A percentile compares a stretch with the other conserved stretches of the same genome.
These are phyloP conservation scores for Neurospora intermedia DNA, from an alignment of 495 filamentous ascomycete species.

Conservation along the genomic window DNA sequence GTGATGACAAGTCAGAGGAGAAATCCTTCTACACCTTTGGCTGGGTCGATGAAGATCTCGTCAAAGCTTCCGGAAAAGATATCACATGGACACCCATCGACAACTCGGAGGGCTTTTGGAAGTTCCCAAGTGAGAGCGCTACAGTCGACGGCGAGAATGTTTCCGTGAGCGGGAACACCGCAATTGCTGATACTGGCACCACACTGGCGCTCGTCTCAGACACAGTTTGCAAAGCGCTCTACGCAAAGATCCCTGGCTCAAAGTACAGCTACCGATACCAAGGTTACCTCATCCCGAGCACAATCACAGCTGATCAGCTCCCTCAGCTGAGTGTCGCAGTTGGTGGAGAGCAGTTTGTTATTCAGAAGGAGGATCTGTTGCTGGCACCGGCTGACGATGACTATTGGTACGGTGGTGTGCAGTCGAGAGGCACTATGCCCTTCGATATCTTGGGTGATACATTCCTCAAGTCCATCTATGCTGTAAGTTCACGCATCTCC, in stretches of 20 bases:
- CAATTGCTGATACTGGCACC: conserved; percentile 73
- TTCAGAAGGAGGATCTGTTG: conserved; percentile 63
- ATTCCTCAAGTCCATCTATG: conserved; percentile 68
- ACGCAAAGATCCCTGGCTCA: conserved; percentile 58
- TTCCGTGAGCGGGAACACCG: conserved; percentile 51
- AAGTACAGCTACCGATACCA: conserved; percentile 52
- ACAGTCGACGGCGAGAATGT: conserved; percentile 52
- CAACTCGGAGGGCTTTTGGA: conserved; percentile 64
- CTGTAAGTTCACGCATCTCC: conserved; percentile 38
- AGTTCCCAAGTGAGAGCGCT: conserved; percentile 50
- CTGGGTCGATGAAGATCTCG: conserved; percentile 57
- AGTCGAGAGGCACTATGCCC: conserved; percentile 52
- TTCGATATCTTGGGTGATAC: conserved; percentile 69
- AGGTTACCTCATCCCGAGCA: conserved; percentile 56
- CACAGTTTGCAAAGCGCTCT: conserved; percentile 53
- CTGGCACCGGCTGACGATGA: conserved; percentile 49
- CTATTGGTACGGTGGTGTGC: conserved; percentile 64
- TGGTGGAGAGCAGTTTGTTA: conserved; percentile 50
- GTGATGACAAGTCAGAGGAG: conserved; percentile 37
- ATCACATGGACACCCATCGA: conserved; percentile 57
- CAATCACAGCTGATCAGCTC: conserved; percentile 45
- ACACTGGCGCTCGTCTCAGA: conserved; percentile 64
- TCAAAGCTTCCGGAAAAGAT: conserved; percentile 40
- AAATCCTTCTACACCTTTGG: conserved; percentile 73
- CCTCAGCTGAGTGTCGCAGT: conserved; percentile 60